A percentile compares a stretch with the other conserved stretches of the same genome.
These are phyloP conservation scores for Aeschynomene evenia DNA, from an alignment of 306 rosid genomes.

Conservation along the genomic window DNA sequence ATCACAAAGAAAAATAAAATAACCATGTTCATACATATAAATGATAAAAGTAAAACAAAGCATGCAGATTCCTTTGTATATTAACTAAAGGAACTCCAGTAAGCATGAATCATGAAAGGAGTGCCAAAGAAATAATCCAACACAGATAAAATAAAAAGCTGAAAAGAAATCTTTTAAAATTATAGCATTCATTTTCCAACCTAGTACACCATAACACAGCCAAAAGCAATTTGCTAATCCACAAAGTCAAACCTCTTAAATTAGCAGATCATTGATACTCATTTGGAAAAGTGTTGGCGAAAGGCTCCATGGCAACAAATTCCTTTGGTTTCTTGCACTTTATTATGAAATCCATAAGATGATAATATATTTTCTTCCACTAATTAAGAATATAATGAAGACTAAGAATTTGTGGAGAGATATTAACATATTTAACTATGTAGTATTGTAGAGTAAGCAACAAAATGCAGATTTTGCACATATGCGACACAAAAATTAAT, in stretches of 20 bases:
- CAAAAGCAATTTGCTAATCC: no score
- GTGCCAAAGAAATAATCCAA: not conserved
- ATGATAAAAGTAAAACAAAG: not conserved
- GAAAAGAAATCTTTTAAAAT: no score
- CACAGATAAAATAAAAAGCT: no score
- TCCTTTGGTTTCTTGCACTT: not conserved
- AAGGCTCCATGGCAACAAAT: not conserved
- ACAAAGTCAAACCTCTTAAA: no score
- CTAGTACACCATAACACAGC: no score
- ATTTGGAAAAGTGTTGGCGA: not conserved
- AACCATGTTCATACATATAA: not conserved
- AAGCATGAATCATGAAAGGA: not conserved
- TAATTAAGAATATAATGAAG: constrained; percentile 8
- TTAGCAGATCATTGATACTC: not conserved
- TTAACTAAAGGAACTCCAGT: not conserved
- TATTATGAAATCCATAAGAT: not conserved
- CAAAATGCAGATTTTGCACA: constrained; percentile 23
- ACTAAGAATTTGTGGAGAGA: constrained; percentile 14
- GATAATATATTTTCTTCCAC: constrained; percentile 3
- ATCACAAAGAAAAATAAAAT: not conserved
- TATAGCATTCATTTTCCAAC: no score
- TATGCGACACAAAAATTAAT: constrained; percentile 27
- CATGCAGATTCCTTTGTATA: not conserved
- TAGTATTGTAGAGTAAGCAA: constrained; percentile 14
- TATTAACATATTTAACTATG: no score